Evolutionary conservation across 352 stramenopile genomes (phyloP), one percentile per base, ranked within the genome.

Genomic region (Globisporangium irregulare): DNA sequence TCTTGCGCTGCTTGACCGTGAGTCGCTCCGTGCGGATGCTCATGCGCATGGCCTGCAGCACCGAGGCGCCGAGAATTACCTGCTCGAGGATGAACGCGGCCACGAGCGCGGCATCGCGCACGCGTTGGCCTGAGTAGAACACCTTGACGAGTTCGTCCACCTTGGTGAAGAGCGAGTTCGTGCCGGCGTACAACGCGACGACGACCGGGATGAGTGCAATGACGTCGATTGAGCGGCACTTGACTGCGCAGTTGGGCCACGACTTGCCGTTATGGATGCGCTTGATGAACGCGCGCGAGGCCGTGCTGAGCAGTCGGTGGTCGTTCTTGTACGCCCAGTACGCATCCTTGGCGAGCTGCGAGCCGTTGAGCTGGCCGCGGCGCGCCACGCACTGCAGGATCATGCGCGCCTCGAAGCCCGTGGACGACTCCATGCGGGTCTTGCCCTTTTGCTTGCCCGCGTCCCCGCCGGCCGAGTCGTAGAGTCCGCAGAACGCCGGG

Each of bases 261-360:
- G 76, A 73, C 66, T 92, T 91, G 67, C 86, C 86, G 12, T 67
- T 75, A 62, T 91, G 82, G 53, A 92, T 85, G 25, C 82, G 77
- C 68, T 93, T 93, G 74, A 93, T 86, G 66, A 92, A 93, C 3
- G 79, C 74, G 60, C 86, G 79, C 41, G 86, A 87, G 22, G 83
- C 80, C n/a, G 82, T 74, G 66, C 83, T 91, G 4, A 93, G 73
- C 57, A 92, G 75, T 20, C 83, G 75, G 62, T 85, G 76, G 75
- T 93, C 83, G 69, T 90, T 91, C 79, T 93, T 92, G 64, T 87
- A 93, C 7, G 82, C 86, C 84, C 84, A 92, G 71, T 90, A 93
- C 48, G 82, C 84, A 70, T 93, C 86, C 62, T 92, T 93, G 32
- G 86, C 82, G 51, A 92, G 71, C 63, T 93, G 83, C 46, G 82